phyloP scores from a whole-genome alignment of 257 asterid genomes.

The Plantago major region DNA sequence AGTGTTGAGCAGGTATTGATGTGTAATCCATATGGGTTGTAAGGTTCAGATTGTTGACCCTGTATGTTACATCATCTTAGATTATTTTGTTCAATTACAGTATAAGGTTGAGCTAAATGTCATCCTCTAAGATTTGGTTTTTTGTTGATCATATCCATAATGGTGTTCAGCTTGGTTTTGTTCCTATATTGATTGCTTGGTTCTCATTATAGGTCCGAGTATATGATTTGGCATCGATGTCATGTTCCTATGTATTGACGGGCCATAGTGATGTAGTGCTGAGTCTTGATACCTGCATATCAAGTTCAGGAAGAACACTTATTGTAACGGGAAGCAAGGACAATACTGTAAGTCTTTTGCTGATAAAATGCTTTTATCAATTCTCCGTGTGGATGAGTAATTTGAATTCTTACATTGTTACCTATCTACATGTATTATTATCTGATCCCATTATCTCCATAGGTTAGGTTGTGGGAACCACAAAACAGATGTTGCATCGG shows the following conservation, averaged over 20 bases:
- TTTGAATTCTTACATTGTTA: background rate
- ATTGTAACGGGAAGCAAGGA: constrained; percentile 94
- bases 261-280: constrained; percentile 86
- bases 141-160: constrained; percentile 1
- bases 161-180: constrained; percentile 15
- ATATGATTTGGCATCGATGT: constrained; percentile 91
- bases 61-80: background rate
- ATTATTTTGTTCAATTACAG: background rate
- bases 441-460: constrained; percentile 27
- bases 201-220: constrained; percentile 64
- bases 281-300: constrained; percentile 78
- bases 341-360: constrained; percentile 53
- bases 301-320: constrained; percentile 62
- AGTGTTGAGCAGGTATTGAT: constrained; percentile 78
- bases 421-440: constrained; percentile 6
- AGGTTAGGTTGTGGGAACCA: constrained; percentile 97
- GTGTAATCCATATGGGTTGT: background rate
- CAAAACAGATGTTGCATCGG: constrained; percentile 64
- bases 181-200: constrained; percentile 9
- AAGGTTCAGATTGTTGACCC: constrained; percentile 4
- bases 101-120: too few relatives aligned
- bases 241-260: constrained; percentile 84
- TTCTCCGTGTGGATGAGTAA: constrained; percentile 5
- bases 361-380: constrained; percentile 5
- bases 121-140: constrained; percentile 6